phyloP scores from a whole-genome alignment of 2,329 filamentous ascomycete genomes.

The Aureobasidium sp. region DNA sequence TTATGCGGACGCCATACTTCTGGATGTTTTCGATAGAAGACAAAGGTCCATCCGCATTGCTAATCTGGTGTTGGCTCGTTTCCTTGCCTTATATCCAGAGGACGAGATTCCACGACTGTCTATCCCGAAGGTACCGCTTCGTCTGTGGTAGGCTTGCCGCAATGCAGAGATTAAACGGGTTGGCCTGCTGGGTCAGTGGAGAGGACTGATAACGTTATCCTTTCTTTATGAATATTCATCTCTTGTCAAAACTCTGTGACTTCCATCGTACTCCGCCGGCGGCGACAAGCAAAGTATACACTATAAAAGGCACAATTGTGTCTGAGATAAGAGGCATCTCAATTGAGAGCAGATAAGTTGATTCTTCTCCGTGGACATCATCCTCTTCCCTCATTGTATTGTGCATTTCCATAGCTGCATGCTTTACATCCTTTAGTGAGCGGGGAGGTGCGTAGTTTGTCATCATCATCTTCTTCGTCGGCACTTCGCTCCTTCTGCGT shows the following conservation, averaged over 20 bases:
- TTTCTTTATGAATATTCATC: no score
- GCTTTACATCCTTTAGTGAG: background rate
- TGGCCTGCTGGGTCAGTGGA: no score
- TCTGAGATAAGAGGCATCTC: no score
- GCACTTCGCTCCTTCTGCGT: background rate
- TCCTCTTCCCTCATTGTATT: no score
- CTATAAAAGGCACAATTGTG: no score
- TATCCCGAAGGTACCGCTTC: background rate
- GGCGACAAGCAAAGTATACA: no score
- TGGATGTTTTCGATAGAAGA: background rate
- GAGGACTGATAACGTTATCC: no score
- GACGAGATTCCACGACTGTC: background rate
- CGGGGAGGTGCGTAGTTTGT: no score
- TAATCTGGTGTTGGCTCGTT: background rate
- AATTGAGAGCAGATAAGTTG: no score
- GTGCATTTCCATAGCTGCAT: background rate
- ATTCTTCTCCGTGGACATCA: no score
- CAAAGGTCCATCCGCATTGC: background rate
- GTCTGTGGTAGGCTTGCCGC: background rate
- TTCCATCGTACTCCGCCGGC: no score
- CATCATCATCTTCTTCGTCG: background rate
- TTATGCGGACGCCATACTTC: background rate
- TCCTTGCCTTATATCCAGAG: background rate
- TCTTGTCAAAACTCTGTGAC: no score
- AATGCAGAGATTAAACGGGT: background rate